phyloP scores from a whole-genome alignment of 768 basidiomycete species.

The Xanthoconium purpureum region DNA sequence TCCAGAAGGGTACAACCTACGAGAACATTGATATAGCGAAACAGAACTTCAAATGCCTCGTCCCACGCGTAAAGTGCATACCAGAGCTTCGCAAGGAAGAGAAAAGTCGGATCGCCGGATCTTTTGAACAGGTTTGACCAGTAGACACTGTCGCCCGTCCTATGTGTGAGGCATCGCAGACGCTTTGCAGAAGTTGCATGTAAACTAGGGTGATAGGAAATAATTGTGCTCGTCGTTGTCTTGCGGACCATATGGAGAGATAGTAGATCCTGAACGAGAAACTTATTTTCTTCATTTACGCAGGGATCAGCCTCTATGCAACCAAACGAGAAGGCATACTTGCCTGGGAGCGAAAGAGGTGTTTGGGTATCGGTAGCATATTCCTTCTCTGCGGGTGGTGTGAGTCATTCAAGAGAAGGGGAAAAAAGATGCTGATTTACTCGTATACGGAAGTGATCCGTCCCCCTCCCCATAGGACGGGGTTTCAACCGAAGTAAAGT shows the following conservation, averaged over 20 bases:
- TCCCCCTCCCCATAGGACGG: background rate
- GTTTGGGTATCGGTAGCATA: slow-evolving; percentile 32
- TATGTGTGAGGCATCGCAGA: slow-evolving; percentile 25
- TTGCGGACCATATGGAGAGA: slow-evolving; percentile 39
- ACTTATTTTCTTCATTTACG: slow-evolving; percentile 10
- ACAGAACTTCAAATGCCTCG: slow-evolving; percentile 51
- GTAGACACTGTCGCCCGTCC: slow-evolving; percentile 34
- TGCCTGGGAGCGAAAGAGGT: slow-evolving; percentile 26
- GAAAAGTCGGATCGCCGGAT: slow-evolving; percentile 32
- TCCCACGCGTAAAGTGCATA: slow-evolving; percentile 63
- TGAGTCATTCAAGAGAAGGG: background rate
- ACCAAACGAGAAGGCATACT: background rate
- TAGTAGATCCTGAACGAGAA: slow-evolving; percentile 33
- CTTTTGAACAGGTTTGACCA: slow-evolving; percentile 32
- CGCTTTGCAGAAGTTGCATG: slow-evolving; percentile 25
- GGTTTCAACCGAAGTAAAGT: background rate
- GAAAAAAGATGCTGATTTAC: slow-evolving; percentile 1
- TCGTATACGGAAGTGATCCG: slow-evolving; percentile 4
- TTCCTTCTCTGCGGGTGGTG: slow-evolving; percentile 7
- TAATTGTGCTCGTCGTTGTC: slow-evolving; percentile 33
- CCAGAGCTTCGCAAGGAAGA: slow-evolving; percentile 47
- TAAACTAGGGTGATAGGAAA: slow-evolving; percentile 30
- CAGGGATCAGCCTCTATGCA: background rate
- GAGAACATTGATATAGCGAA: slow-evolving; percentile 47
- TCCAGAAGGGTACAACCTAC: slow-evolving; percentile 24